Percentiles rank a stretch among this genome's conserved stretches.
phyloP scores from a whole-genome alignment of 2,329 filamentous ascomycete genomes.

The Mariannaea elegans region DNA sequence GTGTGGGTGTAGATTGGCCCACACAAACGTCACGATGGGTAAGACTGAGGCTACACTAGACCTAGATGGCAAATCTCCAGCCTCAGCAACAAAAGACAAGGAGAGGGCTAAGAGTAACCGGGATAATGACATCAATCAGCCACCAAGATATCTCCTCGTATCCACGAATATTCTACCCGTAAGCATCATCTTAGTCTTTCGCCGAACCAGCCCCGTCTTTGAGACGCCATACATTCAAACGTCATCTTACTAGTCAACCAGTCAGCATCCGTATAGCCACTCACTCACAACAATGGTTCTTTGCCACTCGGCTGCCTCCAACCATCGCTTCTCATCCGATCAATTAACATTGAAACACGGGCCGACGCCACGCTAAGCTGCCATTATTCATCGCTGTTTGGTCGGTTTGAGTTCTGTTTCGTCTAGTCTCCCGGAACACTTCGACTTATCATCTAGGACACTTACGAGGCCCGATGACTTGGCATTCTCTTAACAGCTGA shows the following conservation, averaged over 20 bases:
- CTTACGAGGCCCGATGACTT: neutral
- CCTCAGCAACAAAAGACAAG: neutral
- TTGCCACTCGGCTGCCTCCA: slow-evolving; percentile 27
- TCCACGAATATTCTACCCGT: neutral
- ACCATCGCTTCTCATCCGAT: slow-evolving; percentile 1
- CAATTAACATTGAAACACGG: slow-evolving; percentile 13
- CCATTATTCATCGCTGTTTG: slow-evolving; percentile 6
- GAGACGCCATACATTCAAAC: slow-evolving; percentile 30
- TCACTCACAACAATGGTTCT: slow-evolving; percentile 23
- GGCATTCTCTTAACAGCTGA: neutral
- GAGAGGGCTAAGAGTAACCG: too few species aligned
- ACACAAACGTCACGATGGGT: neutral
- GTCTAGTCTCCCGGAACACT: neutral
- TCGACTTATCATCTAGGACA: neutral
- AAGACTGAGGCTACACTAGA: slow-evolving; percentile 10
- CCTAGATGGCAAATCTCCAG: neutral
- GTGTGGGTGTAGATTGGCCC: neutral
- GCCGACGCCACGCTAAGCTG: slow-evolving; percentile 5
- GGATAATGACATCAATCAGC: slow-evolving; percentile 18
- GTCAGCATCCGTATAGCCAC: slow-evolving; percentile 30
- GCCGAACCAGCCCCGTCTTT: neutral
- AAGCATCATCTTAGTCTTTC: neutral
- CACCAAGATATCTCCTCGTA: neutral
- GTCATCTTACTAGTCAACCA: slow-evolving; percentile 25
- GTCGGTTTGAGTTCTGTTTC: slow-evolving; percentile 11